Conservation (phyloP, 805 yeast species). For the Zygosaccharomyces rouxii region DNA sequence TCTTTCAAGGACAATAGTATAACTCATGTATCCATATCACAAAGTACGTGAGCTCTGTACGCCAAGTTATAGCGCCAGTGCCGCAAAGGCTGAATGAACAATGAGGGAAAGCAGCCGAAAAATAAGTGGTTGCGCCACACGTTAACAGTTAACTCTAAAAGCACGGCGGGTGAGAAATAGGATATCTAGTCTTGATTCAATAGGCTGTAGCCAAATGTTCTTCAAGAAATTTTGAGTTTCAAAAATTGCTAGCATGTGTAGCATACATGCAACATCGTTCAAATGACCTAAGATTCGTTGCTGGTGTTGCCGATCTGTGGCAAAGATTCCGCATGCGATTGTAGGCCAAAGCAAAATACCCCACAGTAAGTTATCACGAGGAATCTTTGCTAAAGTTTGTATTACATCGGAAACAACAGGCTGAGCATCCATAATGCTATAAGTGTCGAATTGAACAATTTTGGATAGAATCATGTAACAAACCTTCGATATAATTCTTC, state of each 20-base stretch:
- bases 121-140: background rate
- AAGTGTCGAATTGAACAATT: slow-evolving; percentile 10
- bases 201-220: slow-evolving; percentile 11
- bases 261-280: slow-evolving; percentile 10
- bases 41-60: too few species aligned
- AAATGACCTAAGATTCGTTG: slow-evolving; percentile 8
- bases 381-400: slow-evolving; percentile 11
- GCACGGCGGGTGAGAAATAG: slow-evolving; percentile 9
- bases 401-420: slow-evolving; percentile 12
- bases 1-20: too few species aligned
- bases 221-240: slow-evolving; percentile 12
- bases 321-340: slow-evolving; percentile 14
- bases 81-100: background rate
- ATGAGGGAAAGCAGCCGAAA: background rate
- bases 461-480: slow-evolving; percentile 15
- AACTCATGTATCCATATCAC: too few species aligned
- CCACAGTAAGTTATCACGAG: slow-evolving; percentile 14
- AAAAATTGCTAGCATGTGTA: slow-evolving; percentile 11
- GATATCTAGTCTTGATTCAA: slow-evolving; percentile 6
- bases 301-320: slow-evolving; percentile 7
- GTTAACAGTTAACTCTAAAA: slow-evolving; percentile 9
- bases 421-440: slow-evolving; percentile 8
- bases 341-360: slow-evolving; percentile 17
- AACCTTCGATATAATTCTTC: slow-evolving; percentile 15
- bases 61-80: too few species aligned